Evolutionary conservation across 352 stramenopile genomes (phyloP).

Genomic region (Thalassiosira livingstoniorum): DNA sequence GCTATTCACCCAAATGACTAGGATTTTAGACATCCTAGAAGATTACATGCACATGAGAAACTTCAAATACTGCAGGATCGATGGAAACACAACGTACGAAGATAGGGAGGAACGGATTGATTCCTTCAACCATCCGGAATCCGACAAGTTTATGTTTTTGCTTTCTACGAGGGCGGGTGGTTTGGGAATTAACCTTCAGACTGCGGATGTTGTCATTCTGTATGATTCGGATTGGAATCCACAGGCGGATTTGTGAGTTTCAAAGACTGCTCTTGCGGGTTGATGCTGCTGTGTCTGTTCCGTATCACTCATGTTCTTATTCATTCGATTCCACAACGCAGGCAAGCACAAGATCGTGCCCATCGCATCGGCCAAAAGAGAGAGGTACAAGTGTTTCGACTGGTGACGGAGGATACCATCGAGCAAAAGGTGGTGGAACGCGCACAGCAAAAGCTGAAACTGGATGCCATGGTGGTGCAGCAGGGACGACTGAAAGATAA

Average conservation of each 20-base stretch:
- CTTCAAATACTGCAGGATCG: constrained; percentile 96
- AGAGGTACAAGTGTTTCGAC: constrained; percentile 96
- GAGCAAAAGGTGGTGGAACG: constrained; percentile 99
- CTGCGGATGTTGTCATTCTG: constrained; percentile 97
- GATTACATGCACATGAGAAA: constrained; percentile 92
- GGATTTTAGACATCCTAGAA: constrained; percentile 96
- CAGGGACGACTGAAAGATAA: constrained; percentile 88
- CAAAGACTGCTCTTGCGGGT: not conserved
- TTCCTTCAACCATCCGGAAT: constrained; percentile 90
- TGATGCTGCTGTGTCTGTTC: not conserved
- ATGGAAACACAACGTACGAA: constrained; percentile 94
- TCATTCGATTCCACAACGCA: constrained; percentile 77
- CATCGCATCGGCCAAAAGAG: constrained; percentile 99
- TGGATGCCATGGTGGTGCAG: constrained; percentile 92
- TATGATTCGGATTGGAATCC: constrained; percentile 88
- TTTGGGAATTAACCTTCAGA: constrained; percentile 96
- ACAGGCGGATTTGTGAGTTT: constrained; percentile 91
- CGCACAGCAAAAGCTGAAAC: constrained; percentile 90
- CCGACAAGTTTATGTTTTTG: constrained; percentile 98
- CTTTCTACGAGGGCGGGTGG: constrained; percentile 97
- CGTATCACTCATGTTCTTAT: not conserved
- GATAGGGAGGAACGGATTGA: constrained; percentile 95
- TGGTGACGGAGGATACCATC: constrained; percentile 98
- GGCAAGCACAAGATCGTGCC: constrained; percentile 90
- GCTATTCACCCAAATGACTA: constrained; percentile 7